These are phyloP conservation scores for Phytophthora citrophthora DNA, from an alignment of 352 stramenopile species.

Conservation along the genomic window DNA sequence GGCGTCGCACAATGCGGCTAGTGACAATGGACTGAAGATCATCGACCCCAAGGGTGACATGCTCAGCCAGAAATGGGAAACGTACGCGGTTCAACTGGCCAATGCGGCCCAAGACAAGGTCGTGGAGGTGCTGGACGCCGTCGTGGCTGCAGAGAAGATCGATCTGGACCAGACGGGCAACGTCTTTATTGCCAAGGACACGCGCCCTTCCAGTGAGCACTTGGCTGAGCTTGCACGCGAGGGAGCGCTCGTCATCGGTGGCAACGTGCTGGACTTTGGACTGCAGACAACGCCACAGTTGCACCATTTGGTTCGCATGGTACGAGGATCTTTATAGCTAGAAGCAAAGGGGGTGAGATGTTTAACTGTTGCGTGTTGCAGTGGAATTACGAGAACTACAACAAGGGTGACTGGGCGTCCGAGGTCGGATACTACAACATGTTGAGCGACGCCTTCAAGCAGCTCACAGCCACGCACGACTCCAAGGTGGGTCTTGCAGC, in stretches of 20 bases:
- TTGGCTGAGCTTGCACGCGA: slow-evolving; percentile 90
- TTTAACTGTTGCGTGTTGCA: slow-evolving; percentile 24
- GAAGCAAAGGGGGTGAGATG: not conserved
- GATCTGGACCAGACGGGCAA: slow-evolving; percentile 84
- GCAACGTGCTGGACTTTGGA: slow-evolving; percentile 94
- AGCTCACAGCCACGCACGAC: slow-evolving; percentile 83
- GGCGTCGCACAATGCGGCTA: slow-evolving; percentile 92
- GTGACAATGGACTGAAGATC: slow-evolving; percentile 96
- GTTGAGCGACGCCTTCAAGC: slow-evolving; percentile 92
- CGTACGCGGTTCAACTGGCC: slow-evolving; percentile 81
- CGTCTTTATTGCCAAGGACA: slow-evolving; percentile 94
- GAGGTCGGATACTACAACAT: slow-evolving; percentile 97
- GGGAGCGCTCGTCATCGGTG: slow-evolving; percentile 89
- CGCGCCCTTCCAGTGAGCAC: slow-evolving; percentile 83
- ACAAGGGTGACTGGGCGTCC: slow-evolving; percentile 87
- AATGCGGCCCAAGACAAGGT: slow-evolving; percentile 86
- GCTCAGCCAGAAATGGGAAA: slow-evolving; percentile 92
- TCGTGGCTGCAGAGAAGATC: slow-evolving; percentile 81
- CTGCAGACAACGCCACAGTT: slow-evolving; percentile 97
- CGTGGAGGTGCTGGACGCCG: slow-evolving; percentile 78
- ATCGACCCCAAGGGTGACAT: slow-evolving; percentile 94
- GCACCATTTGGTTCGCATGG: slow-evolving; percentile 97
- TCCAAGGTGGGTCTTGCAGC: slow-evolving; percentile 54
- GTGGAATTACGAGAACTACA: slow-evolving; percentile 91
- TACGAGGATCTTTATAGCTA: slow-evolving; percentile 24